phyloP scores from a whole-genome alignment of 257 asterid species.

The Plantago major region DNA sequence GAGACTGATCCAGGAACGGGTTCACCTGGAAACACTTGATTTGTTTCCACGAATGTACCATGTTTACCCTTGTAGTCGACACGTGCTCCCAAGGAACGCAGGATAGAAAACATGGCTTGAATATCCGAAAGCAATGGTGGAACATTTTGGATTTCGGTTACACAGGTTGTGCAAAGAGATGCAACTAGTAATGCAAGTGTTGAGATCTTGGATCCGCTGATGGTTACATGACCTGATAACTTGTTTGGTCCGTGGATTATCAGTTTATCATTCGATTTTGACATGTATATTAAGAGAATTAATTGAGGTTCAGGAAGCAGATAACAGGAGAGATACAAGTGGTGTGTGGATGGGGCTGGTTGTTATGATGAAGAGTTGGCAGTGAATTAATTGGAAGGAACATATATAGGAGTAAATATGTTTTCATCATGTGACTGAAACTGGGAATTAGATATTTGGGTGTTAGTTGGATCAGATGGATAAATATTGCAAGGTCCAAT shows the following conservation, averaged over 20 bases:
- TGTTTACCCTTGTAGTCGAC: conserved; percentile 7
- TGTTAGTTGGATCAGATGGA: too few species aligned
- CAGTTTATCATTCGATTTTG: conserved; percentile 12
- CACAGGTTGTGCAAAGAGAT: conserved; percentile 33
- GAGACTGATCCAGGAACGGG: conserved; percentile 26
- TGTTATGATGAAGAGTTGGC: too few species aligned
- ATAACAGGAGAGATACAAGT: too few species aligned
- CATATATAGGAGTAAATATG: too few species aligned
- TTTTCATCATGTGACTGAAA: too few species aligned
- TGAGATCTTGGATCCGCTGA: conserved; percentile 43
- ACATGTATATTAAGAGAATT: not conserved
- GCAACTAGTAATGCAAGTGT: conserved; percentile 40
- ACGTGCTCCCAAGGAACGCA: conserved; percentile 36
- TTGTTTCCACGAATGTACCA: conserved; percentile 20
- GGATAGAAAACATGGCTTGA: conserved; percentile 29
- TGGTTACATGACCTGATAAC: conserved; percentile 37
- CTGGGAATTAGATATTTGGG: too few species aligned
- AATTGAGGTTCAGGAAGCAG: too few species aligned
- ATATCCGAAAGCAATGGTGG: conserved; percentile 29
- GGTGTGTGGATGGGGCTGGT: too few species aligned
- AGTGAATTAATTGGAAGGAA: too few species aligned
- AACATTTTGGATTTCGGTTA: conserved; percentile 28
- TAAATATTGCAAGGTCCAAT: too few species aligned
- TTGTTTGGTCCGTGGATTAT: conserved; percentile 27
- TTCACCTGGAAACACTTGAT: conserved; percentile 23